Conservation (phyloP, 164 flowering plant species). For the Vitis rotundifolia region DNA sequence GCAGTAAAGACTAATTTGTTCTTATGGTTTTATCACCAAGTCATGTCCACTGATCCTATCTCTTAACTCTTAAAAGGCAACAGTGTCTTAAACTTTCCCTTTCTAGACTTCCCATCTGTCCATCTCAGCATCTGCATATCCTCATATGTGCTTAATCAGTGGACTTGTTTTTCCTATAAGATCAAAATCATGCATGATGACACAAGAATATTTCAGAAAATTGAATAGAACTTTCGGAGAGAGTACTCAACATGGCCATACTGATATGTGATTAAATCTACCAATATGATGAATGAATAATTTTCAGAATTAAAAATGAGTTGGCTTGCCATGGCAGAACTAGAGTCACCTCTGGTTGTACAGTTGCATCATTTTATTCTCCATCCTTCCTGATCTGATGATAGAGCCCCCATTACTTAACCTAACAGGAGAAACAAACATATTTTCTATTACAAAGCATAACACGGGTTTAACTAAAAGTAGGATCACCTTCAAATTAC, state of each 20-base stretch:
- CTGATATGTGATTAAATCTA: not conserved
- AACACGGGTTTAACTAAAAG: not conserved
- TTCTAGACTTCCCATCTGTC: too few species aligned
- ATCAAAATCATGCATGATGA: not conserved
- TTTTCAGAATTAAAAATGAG: not conserved
- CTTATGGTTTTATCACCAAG: too few species aligned
- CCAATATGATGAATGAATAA: not conserved
- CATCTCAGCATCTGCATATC: too few species aligned
- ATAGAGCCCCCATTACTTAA: constrained; percentile 53
- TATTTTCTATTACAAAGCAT: constrained; percentile 1
- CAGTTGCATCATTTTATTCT: constrained; percentile 50
- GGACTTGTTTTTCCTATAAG: not conserved
- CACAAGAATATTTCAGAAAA: not conserved
- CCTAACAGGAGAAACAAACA: constrained; percentile 36
- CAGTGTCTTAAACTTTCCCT: too few species aligned
- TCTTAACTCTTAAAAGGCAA: too few species aligned
- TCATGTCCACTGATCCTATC: too few species aligned
- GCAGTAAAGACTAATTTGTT: too few species aligned
- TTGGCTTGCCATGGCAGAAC: not conserved
- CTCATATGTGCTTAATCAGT: too few species aligned
- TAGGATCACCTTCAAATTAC: constrained; percentile 29
- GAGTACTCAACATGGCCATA: not conserved
- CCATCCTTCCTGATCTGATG: constrained; percentile 86
- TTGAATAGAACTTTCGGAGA: not conserved
- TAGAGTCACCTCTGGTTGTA: constrained; percentile 67